Base-by-base conservation (phyloP, 345 rosid genomes). In the Populus davidiana region DNA sequence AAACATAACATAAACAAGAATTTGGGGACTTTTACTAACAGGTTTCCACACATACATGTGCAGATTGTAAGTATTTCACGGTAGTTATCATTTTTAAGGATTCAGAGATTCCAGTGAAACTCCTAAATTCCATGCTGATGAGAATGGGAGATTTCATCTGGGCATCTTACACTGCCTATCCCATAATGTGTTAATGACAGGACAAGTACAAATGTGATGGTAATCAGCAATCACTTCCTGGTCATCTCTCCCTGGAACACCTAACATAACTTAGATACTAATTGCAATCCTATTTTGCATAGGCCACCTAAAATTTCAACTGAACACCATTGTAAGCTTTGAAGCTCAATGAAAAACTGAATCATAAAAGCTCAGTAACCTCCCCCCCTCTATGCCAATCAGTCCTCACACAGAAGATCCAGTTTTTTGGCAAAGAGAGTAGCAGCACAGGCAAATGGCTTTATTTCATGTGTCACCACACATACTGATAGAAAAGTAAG, bases 401-500 rank as follows among this genome's bases (percentile, higher is more conserved):
- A 41, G 44, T 41, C 44, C 12, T 41, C 9, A 41, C 44, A 41
- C 44, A 41, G 44, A 41, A 9, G 44, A 11, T 8, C 44, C 44
- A 41, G 3, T 61, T 9, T 23, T 17, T 6, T 61, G 27, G n/a
- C 23, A 8, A 61, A 61, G 14, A 50, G 39, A 71, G 59, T 39
- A 11, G 65, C 21, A 9, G 71, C 27, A 44, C 70, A 61, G 33
- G 29, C 27, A 70, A 8, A 41, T 41, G 44, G 44, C 44, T 11
- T 9, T 41, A 41, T 39, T 39, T 39, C 11, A 62, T 63, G 49
- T 59, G 74, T 63, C 52, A 75, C 41, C 41, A 6, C 56, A 73
- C 52, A 29, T 35, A 72, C 36, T 69, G 71, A 72, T 21, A 62
- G 27, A 69, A 80, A 43, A 50, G 25, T 52, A 49, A 39, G n/a